Evolutionary conservation across 176 grass and related monocot species (phyloP).

Genomic region (Tillandsia leiboldiana): DNA sequence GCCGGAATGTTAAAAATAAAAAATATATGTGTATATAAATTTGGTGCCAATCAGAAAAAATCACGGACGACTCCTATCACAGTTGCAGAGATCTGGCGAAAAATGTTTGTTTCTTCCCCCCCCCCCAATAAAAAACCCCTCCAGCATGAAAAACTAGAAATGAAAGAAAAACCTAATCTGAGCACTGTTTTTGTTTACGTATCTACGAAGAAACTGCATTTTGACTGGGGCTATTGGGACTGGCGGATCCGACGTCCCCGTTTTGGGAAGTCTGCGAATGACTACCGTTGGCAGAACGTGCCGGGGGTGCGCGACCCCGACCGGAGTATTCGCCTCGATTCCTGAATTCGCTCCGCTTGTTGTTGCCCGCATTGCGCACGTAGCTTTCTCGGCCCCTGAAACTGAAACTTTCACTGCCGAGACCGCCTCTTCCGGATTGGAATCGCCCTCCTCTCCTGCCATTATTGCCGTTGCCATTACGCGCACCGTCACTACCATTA

Average conservation of each 20-base stretch:
- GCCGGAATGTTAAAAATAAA: background rate
- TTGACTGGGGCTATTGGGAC: constrained; percentile 26
- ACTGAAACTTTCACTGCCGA: constrained; percentile 35
- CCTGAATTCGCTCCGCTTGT: constrained; percentile 25
- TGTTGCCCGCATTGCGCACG: constrained; percentile 29
- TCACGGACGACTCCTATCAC: background rate
- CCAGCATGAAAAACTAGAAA: too few relatives aligned
- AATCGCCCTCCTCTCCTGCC: constrained; percentile 16
- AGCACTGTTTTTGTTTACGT: background rate
- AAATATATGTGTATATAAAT: background rate
- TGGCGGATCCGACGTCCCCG: constrained; percentile 22
- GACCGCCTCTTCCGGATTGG: constrained; percentile 36
- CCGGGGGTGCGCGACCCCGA: constrained; percentile 3
- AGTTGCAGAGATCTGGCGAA: background rate
- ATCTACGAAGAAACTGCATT: constrained; percentile 9
- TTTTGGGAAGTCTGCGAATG: background rate
- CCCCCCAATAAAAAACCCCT: background rate
- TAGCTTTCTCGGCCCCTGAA: constrained; percentile 33
- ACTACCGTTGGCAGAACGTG: background rate
- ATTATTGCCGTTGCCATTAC: constrained; percentile 34
- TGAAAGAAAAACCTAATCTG: too few relatives aligned
- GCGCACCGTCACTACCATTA: constrained; percentile 35
- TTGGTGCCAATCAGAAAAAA: background rate
- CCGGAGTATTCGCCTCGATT: constrained; percentile 27
- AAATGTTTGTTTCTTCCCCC: too few relatives aligned